Conservation (phyloP, 805 yeast genomes). For the Suhomyces xylopsoci region DNA sequence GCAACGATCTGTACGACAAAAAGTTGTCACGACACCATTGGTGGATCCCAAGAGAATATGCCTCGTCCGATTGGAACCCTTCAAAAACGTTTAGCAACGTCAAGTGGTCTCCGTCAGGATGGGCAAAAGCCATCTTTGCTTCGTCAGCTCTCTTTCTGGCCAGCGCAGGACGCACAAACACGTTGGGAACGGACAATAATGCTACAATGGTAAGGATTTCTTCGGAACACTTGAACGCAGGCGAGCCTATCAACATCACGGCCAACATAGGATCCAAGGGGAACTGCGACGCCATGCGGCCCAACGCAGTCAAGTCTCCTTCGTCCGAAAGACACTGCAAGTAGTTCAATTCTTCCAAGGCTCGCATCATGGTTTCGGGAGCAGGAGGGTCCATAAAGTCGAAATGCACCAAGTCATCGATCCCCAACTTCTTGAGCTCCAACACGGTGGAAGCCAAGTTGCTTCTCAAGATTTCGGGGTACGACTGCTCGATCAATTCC, state of each 20-base stretch:
- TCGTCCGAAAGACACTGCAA: conserved; percentile 87
- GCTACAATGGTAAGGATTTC: conserved; percentile 89
- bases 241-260: conserved; percentile 84
- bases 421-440: conserved; percentile 89
- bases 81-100: conserved; percentile 86
- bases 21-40: conserved; percentile 93
- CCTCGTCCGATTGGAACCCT: conserved; percentile 76
- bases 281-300: conserved; percentile 86
- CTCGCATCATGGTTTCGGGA: conserved; percentile 99
- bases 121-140: conserved; percentile 81
- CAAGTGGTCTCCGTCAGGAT: conserved; percentile 92
- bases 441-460: conserved; percentile 89
- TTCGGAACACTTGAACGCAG: conserved; percentile 81
- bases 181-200: conserved; percentile 86
- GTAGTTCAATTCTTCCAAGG: conserved; percentile 90
- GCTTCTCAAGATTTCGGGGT: conserved; percentile 91
- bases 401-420: conserved; percentile 94
- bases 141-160: conserved; percentile 91
- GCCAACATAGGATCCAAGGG: conserved; percentile 96
- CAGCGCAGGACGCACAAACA: conserved; percentile 88
- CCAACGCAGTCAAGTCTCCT: conserved; percentile 85
- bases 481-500: conserved; percentile 90
- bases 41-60: conserved; percentile 58
- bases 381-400: conserved; percentile 99
- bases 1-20: conserved; percentile 76